These are phyloP conservation scores for Ophiostoma ips DNA, from an alignment of 2,329 filamentous ascomycete species.

Conservation along the genomic window DNA sequence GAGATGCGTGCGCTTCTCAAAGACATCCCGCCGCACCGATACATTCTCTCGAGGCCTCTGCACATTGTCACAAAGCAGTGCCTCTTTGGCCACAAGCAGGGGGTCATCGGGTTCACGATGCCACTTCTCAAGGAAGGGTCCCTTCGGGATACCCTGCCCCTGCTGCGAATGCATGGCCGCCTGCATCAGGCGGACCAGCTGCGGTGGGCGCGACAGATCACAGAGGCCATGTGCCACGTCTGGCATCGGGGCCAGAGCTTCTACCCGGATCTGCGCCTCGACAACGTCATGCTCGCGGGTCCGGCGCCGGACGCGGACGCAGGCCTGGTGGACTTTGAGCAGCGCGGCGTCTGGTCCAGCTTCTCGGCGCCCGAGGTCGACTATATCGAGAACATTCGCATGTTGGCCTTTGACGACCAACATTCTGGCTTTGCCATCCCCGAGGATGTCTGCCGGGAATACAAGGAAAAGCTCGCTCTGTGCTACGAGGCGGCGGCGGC, in stretches of 20 bases:
- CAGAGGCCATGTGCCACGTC: constrained; percentile 36
- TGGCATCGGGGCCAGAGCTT: constrained; percentile 32
- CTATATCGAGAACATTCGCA: constrained; percentile 41
- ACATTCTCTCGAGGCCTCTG: constrained; percentile 36
- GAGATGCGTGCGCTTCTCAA: constrained; percentile 41
- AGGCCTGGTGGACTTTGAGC: constrained; percentile 48
- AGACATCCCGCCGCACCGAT: constrained; percentile 34
- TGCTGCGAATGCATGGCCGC: constrained; percentile 31
- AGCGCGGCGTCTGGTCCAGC: constrained; percentile 48
- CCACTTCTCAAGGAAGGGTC: constrained; percentile 40
- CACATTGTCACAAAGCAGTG: constrained; percentile 43
- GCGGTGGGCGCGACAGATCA: constrained; percentile 40
- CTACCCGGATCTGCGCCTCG: constrained; percentile 45
- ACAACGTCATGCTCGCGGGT: constrained; percentile 42
- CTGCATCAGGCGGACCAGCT: constrained; percentile 31
- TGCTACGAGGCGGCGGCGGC: constrained; percentile 21
- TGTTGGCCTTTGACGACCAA: constrained; percentile 34
- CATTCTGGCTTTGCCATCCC: constrained; percentile 25
- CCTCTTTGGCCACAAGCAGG: constrained; percentile 40
- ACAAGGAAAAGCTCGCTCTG: constrained; percentile 28
- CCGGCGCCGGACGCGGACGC: constrained; percentile 23
- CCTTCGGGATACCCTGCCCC: constrained; percentile 40
- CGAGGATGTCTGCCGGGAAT: constrained; percentile 25
- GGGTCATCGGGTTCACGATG: constrained; percentile 42
- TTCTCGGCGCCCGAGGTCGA: constrained; percentile 48